Conservation (phyloP, 192 early-diverging fungal species). For the Entomortierella lignicola region DNA sequence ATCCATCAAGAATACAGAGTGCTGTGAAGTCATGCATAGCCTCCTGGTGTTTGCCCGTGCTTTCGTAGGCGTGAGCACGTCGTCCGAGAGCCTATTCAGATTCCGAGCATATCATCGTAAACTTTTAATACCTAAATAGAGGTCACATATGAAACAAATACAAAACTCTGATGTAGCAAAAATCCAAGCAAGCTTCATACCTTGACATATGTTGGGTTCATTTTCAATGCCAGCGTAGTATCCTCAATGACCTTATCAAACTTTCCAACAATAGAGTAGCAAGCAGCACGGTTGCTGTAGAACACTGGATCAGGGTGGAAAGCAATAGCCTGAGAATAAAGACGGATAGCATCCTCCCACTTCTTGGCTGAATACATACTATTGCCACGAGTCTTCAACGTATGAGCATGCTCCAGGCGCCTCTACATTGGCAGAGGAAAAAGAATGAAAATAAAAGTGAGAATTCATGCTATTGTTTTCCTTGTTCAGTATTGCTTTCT, state of each 20-base stretch:
- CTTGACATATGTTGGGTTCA: slow-evolving; percentile 92
- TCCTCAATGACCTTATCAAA: slow-evolving; percentile 85
- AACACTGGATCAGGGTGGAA: slow-evolving; percentile 87
- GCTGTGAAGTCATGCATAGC: slow-evolving; percentile 86
- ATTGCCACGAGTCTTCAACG: slow-evolving; percentile 91
- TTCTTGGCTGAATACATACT: slow-evolving; percentile 84
- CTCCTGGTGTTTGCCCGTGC: slow-evolving; percentile 59
- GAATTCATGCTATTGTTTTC: background rate
- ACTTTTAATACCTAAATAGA: slow-evolving; percentile 4
- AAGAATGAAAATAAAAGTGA: background rate
- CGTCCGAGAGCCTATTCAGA: slow-evolving; percentile 55
- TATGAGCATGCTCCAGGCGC: slow-evolving; percentile 72
- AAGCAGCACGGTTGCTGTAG: slow-evolving; percentile 96
- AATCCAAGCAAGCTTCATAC: slow-evolving; percentile 36
- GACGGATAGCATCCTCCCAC: slow-evolving; percentile 85
- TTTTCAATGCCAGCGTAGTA: slow-evolving; percentile 82
- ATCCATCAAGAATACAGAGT: slow-evolving; percentile 94
- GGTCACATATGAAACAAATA: slow-evolving; percentile 57
- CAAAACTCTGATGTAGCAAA: slow-evolving; percentile 9
- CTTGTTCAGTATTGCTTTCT: background rate
- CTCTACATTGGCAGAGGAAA: slow-evolving; percentile 41
- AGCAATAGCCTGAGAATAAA: slow-evolving; percentile 91
- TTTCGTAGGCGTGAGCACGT: slow-evolving; percentile 70
- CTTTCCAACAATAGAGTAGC: slow-evolving; percentile 81
- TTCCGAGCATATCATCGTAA: slow-evolving; percentile 1